Base-by-base conservation (phyloP, 2,329 filamentous ascomycete genomes). In the Fusarium sp. region DNA sequence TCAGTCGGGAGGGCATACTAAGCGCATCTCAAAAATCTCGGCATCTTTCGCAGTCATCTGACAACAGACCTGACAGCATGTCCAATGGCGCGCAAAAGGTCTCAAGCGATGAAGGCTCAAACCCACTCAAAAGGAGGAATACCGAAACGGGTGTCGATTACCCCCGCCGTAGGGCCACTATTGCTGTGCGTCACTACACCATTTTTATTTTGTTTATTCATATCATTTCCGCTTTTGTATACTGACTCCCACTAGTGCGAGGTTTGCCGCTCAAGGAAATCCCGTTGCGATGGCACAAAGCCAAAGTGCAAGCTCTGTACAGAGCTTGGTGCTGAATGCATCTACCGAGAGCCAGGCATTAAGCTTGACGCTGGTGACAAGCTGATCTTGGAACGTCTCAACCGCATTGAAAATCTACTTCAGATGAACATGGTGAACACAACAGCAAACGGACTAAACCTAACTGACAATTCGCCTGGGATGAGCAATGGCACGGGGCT, bases 361-460 rank as follows among this genome's bases (percentile, higher is more conserved):
- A 96, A 96, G 83, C 89, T 96, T 15, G 94, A 96, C 80, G 93
- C 93, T 41, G 94, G 94, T 74, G 94, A 96, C 85, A 96, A 95
- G 83, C 86, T 96, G 64, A 96, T 96, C 70, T 84, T 96, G 42
- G 94, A 96, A 80, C 91, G 92, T 63, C 86, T 96, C 41, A 90
- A 88, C 76, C 90, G 92, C 60, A 95, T 96, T 77, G 94, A 96
- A 81, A 92, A 87, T 57, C 84, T 96, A 50, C 86, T 96, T n/a
- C 92, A 95, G 80, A 90, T 91, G 72, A 92, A 86, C 74, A 84
- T 94, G 74, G 84, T 88, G 26, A 84, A 83, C 48, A 82, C 84
- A 47, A 83, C 86, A 58, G 81, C 85, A 51, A 89, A 86, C 71
- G 85, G 85, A 41, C 84, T 91, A 69, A 86, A 85, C 57, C 81